Base-by-base conservation (phyloP, 2,329 filamentous ascomycete genomes). In the Aciculosporium take region DNA sequence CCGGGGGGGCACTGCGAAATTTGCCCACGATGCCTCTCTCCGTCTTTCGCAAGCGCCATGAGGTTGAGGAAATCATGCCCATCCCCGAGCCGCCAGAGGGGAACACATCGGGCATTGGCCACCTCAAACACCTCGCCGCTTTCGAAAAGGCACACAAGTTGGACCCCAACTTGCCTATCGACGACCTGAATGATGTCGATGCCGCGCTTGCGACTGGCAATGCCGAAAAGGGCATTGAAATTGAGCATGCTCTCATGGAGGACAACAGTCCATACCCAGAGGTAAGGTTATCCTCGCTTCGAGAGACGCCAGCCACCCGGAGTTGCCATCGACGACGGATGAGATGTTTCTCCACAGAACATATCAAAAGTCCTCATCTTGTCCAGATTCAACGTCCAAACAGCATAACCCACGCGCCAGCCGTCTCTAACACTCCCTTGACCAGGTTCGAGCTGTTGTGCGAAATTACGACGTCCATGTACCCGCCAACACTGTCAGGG, bases 231-330 rank as follows among this genome's bases (percentile, higher is more conserved):
- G 72, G 71, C 41, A 58, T 72, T 38, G 67, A 69, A 45, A 68
- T 79, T 48, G 72, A 77, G 50, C 68, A 72, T 49, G 71, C 73
- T 36, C 59, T 72, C 44, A 64, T 78, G 51, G 68, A 79, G 53
- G 75, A 81, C 43, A 76, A 81, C 55, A 81, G 76, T 37, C 77
- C 77, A 2, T 81, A 81, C 52, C 74, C 75, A 29, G 76, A 81
- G 61, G 74, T 78, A 56, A n/a, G 49, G 64, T 31, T 3, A 5
- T 20, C 27, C 24, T 37, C 6, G 21, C 7, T 10, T 25, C 13
- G 7, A n/a, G n/a, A n/a, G n/a, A n/a, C n/a, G n/a, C n/a, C n/a
- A n/a, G n/a, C n/a, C n/a, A n/a, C n/a, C n/a, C n/a, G n/a, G n/a
- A n/a, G n/a, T n/a, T n/a, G n/a, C n/a, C n/a, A n/a, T n/a, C n/a